Percentiles rank a stretch among this genome's conserved stretches.
phyloP scores from a whole-genome alignment of 2,329 filamentous ascomycete genomes.

The Arthrobotrys iridis region DNA sequence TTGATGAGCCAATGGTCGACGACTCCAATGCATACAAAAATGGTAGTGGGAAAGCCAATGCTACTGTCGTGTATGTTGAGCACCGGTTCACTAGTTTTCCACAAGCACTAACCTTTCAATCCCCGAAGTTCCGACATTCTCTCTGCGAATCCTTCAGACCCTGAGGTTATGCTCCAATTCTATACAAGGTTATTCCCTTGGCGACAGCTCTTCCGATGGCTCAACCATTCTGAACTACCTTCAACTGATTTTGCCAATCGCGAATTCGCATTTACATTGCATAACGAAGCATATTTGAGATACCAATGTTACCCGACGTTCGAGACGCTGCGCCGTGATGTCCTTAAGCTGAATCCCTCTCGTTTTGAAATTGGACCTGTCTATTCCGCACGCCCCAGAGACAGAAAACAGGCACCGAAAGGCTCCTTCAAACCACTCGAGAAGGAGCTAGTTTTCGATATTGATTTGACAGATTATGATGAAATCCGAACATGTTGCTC shows the following conservation, averaged over 20 bases:
- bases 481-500: conserved; percentile 94
- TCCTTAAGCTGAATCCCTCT: conserved; percentile 84
- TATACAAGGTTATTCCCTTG: conserved; percentile 97
- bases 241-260: conserved; percentile 89
- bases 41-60: background rate
- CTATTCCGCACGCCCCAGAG: conserved; percentile 91
- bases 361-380: conserved; percentile 99
- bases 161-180: conserved; percentile 88
- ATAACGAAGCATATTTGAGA: conserved; percentile 88
- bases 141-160: conserved; percentile 68
- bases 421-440: conserved; percentile 84
- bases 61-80: conserved; percentile 28
- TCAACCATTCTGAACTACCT: conserved; percentile 89
- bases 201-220: conserved; percentile 94
- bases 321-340: conserved; percentile 85
- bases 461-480: conserved; percentile 98
- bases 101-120: background rate
- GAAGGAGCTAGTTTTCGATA: conserved; percentile 98
- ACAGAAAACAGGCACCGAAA: conserved; percentile 86
- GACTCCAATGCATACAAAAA: conserved; percentile 23
- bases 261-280: conserved; percentile 95
- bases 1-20: conserved; percentile 38
- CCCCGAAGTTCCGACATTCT: conserved; percentile 36
- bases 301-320: conserved; percentile 82
- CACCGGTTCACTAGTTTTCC: background rate